phyloP scores from a whole-genome alignment of 2,329 filamentous ascomycete species.

The Pseudogymnoascus sp. region DNA sequence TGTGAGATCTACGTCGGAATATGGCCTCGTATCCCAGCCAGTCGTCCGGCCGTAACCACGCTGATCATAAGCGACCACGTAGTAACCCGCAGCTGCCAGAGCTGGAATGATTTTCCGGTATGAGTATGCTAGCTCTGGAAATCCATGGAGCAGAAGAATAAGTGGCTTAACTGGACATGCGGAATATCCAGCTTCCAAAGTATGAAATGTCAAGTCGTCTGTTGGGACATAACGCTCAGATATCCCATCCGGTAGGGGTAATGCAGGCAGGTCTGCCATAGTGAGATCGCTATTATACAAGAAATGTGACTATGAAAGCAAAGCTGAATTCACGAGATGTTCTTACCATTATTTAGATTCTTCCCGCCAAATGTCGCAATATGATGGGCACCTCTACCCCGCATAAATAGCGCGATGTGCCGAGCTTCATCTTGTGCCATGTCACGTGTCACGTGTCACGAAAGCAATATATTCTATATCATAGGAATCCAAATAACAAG shows the following conservation, averaged over 20 bases:
- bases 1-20: constrained; percentile 44
- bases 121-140: constrained; percentile 60
- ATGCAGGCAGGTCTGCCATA: constrained; percentile 23
- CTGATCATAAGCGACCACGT: constrained; percentile 60
- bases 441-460: neutral
- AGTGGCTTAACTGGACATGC: constrained; percentile 39
- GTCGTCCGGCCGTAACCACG: constrained; percentile 60
- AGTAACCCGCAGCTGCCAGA: constrained; percentile 52
- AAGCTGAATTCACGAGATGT: neutral
- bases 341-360: neutral
- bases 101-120: constrained; percentile 56
- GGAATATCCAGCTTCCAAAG: constrained; percentile 45
- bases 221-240: constrained; percentile 49
- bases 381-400: neutral
- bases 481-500: neutral
- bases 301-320: neutral
- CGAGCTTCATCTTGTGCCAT: neutral
- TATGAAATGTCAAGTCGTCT: constrained; percentile 52
- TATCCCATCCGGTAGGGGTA: constrained; percentile 46
- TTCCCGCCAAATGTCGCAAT: neutral
- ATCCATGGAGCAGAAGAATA: constrained; percentile 57
- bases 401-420: neutral
- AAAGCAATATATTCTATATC: neutral
- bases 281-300: neutral
- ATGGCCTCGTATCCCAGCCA: constrained; percentile 46